These are phyloP conservation scores for Hypoxylon intermedium DNA, from an alignment of 495 filamentous ascomycete species.

Conservation along the genomic window DNA sequence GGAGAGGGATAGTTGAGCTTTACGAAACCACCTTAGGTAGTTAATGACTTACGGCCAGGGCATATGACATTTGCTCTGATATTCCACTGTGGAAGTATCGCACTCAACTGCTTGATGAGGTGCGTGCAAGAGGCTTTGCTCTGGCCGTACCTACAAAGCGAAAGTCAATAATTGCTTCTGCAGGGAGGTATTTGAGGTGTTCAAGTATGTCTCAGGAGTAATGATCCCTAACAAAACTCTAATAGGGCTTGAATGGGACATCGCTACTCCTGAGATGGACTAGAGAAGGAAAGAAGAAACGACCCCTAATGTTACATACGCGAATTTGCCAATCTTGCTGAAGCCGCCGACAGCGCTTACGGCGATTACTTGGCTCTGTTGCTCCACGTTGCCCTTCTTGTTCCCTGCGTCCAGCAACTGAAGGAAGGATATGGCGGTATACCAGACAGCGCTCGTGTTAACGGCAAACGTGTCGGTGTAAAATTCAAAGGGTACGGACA, in stretches of 20 bases:
- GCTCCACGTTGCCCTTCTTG: slow-evolving; percentile 56
- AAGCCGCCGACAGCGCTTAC: slow-evolving; percentile 68
- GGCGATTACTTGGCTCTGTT: slow-evolving; percentile 68
- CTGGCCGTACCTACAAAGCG: too few relatives aligned
- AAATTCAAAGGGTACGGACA: slow-evolving; percentile 61
- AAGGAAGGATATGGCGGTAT: slow-evolving; percentile 68
- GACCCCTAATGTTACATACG: too few relatives aligned
- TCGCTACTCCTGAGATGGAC: too few relatives aligned
- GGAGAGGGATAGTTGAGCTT: not conserved
- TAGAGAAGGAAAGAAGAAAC: too few relatives aligned
- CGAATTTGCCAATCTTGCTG: slow-evolving; percentile 63
- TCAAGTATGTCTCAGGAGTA: too few relatives aligned
- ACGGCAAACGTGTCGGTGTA: slow-evolving; percentile 65
- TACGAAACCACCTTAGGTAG: not conserved
- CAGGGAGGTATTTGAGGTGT: too few relatives aligned
- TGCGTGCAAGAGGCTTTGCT: slow-evolving; percentile 71
- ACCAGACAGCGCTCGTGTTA: slow-evolving; percentile 68
- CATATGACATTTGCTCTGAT: slow-evolving; percentile 72
- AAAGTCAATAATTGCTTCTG: too few relatives aligned
- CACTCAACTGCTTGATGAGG: slow-evolving; percentile 67
- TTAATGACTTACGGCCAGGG: slow-evolving; percentile 64
- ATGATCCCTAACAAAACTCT: too few relatives aligned
- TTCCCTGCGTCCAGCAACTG: slow-evolving; percentile 69
- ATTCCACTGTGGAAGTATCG: slow-evolving; percentile 59
- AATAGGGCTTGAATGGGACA: too few relatives aligned